Conservation (phyloP, 23 red algal species). For the Gracilariopsis chorda region DNA sequence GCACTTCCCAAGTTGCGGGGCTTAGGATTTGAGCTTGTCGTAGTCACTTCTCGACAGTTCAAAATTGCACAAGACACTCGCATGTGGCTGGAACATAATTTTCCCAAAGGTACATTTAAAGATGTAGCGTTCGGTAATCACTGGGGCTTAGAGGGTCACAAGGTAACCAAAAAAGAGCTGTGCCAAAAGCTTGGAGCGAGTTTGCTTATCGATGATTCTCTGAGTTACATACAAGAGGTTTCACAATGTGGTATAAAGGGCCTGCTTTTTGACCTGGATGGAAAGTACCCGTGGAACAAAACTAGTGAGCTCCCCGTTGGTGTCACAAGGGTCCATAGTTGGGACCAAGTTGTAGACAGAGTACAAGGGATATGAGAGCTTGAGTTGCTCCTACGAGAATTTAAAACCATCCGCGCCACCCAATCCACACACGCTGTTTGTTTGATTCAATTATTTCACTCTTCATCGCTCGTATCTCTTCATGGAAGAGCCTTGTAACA, state of each 20-base stretch:
- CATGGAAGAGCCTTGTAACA: conserved; percentile 12
- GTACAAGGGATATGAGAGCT: background rate
- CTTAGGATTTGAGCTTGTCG: conserved; percentile 54
- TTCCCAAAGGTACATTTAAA: conserved; percentile 47
- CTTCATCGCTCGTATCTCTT: conserved; percentile 38
- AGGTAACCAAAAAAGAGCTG: conserved; percentile 65
- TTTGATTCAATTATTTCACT: conserved; percentile 25
- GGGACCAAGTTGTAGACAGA: conserved; percentile 41
- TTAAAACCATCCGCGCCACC: conserved; percentile 56
- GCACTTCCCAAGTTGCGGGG: conserved; percentile 39
- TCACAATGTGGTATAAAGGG: conserved; percentile 30
- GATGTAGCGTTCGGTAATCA: conserved; percentile 76
- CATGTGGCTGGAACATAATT: conserved; percentile 61
- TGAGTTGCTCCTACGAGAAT: background rate
- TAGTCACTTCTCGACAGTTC: conserved; percentile 85
- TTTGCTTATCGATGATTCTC: conserved; percentile 78
- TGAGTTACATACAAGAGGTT: conserved; percentile 35
- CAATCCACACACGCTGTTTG: conserved; percentile 57
- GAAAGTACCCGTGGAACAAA: conserved; percentile 83
- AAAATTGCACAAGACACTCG: conserved; percentile 64
- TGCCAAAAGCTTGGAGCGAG: conserved; percentile 66
- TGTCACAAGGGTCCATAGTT: conserved; percentile 29
- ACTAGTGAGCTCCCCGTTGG: conserved; percentile 3
- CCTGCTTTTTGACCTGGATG: conserved; percentile 81
- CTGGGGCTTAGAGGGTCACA: conserved; percentile 58